Conservation (phyloP, 78 protist genomes). For the Guillardia theta region DNA sequence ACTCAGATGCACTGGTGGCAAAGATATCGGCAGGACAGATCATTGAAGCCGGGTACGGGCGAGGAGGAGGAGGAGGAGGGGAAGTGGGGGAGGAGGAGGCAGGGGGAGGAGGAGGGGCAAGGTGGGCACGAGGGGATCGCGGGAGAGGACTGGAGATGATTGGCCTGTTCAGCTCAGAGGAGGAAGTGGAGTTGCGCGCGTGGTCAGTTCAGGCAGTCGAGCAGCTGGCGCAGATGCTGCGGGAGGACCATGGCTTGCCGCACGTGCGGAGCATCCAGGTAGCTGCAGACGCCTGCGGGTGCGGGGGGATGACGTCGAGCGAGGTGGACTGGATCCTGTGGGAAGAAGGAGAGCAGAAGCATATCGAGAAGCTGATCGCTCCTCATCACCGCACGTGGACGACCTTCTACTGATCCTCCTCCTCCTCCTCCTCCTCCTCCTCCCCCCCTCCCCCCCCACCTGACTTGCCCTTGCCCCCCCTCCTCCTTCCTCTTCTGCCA, state of each 20-base stretch:
- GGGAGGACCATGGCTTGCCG: not conserved
- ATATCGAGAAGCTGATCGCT: not conserved
- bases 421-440: not conserved
- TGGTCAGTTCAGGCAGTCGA: not conserved
- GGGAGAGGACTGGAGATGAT: no score
- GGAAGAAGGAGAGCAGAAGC: not conserved
- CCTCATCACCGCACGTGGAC: conserved; percentile 10
- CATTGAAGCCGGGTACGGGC: no score
- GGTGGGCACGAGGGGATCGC: no score
- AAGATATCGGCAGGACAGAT: no score
- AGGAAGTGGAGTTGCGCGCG: not conserved
- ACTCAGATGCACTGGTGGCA: no score
- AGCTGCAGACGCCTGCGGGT: not conserved
- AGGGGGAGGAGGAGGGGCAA: no score
- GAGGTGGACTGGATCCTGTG: conserved; percentile 2
- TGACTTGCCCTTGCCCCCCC: not conserved
- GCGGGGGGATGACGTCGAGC: not conserved
- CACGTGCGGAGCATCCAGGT: not conserved
- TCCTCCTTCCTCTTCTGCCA: not conserved
- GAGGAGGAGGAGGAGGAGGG: no score
- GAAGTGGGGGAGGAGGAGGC: no score
- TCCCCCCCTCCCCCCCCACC: not conserved
- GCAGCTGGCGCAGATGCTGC: not conserved
- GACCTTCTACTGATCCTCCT: not conserved
- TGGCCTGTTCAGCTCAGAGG: not conserved